Percentiles rank a stretch among this genome's conserved stretches.
Conservation (phyloP, 1,139 yeast species). For the Casaregolazyma suthepensis region DNA sequence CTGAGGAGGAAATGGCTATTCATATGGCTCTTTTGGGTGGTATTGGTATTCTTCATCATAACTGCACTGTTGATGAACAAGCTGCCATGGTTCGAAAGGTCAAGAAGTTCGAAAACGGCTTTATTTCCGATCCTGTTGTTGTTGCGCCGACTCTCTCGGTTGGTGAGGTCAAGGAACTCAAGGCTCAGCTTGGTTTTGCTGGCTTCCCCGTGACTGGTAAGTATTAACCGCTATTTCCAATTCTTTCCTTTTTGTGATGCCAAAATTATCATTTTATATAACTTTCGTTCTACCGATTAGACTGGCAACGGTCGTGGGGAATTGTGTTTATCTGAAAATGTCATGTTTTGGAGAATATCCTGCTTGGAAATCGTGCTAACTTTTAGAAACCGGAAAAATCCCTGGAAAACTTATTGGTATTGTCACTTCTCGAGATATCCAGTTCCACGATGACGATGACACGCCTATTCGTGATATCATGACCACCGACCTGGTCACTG, state of each 20-base stretch:
- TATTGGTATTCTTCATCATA: conserved; percentile 97
- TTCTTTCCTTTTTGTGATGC: conserved; percentile 51
- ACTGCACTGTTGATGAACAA: conserved; percentile 94
- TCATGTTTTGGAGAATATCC: neutral
- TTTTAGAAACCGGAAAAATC: conserved; percentile 63
- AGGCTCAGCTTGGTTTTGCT: conserved; percentile 77
- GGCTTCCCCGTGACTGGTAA: conserved; percentile 99
- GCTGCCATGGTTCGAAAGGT: conserved; percentile 98
- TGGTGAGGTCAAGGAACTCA: conserved; percentile 70
- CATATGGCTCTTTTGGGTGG: conserved; percentile 99
- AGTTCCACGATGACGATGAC: conserved; percentile 74
- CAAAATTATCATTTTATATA: conserved; percentile 42
- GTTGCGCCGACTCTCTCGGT: conserved; percentile 71
- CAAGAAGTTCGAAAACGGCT: conserved; percentile 95
- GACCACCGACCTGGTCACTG: conserved; percentile 87
- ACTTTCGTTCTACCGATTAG: conserved; percentile 99
- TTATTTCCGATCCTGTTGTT: conserved; percentile 90
- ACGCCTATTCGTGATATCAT: conserved; percentile 68
- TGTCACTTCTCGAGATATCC: conserved; percentile 94
- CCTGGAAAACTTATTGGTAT: conserved; percentile 93
- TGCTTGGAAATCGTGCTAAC: conserved; percentile 5
- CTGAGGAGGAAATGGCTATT: conserved; percentile 96
- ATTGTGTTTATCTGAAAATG: conserved; percentile 30
- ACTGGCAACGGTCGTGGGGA: conserved; percentile 96
- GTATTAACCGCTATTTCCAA: conserved; percentile 35